Percentiles rank a stretch among this genome's conserved stretches.
These are phyloP conservation scores for Gleditsia sinensis DNA, from an alignment of 306 rosid species.

Conservation along the genomic window DNA sequence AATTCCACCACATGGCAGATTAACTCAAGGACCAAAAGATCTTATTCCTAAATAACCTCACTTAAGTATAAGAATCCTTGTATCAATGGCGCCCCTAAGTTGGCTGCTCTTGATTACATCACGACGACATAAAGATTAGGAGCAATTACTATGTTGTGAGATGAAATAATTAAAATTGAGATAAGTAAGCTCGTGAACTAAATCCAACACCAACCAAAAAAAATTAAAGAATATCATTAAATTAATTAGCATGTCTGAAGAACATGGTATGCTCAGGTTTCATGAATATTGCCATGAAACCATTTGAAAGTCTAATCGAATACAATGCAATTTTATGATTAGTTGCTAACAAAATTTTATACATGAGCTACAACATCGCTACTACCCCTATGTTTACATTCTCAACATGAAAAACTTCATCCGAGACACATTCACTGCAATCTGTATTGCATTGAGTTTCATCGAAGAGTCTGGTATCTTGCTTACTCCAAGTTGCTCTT, in stretches of 20 bases:
- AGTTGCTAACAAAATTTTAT: constrained; percentile 39
- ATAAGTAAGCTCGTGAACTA: neutral
- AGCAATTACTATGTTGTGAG: neutral
- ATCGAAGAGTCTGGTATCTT: constrained; percentile 18
- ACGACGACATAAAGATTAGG: neutral
- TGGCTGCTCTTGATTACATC: neutral
- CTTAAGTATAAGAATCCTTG: no score
- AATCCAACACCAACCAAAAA: neutral
- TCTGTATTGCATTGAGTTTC: constrained; percentile 10
- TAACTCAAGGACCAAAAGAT: no score
- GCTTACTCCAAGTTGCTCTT: constrained; percentile 23
- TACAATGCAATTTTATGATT: constrained; percentile 29
- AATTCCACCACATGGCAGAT: no score
- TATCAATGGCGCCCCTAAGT: no score
- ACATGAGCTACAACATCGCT: constrained; percentile 32
- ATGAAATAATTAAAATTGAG: neutral
- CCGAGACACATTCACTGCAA: constrained; percentile 30
- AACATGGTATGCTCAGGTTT: neutral
- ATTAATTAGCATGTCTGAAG: neutral
- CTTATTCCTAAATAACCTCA: no score
- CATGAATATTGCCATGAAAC: constrained; percentile 10
- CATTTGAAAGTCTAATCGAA: constrained; percentile 3
- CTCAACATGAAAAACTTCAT: neutral
- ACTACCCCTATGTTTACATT: constrained; percentile 18
- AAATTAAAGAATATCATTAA: neutral